phyloP scores from a whole-genome alignment of 305 asterid genomes.

The Euphrasia arctica region DNA sequence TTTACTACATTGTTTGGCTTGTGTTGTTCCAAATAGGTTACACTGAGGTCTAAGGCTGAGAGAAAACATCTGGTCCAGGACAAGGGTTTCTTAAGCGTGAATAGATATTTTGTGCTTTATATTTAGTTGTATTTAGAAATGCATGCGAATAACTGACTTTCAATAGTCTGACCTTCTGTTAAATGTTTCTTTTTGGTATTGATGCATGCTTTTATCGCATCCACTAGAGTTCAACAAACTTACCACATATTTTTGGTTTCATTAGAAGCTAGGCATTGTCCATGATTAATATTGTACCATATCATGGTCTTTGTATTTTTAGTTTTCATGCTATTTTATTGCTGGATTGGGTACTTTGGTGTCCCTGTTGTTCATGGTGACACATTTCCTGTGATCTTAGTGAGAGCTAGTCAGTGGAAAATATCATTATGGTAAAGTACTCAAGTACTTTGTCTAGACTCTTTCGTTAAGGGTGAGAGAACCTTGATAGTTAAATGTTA shows the following conservation, averaged over 20 bases:
- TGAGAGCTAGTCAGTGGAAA: not conserved
- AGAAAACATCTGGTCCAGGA: not conserved
- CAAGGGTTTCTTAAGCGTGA: not conserved
- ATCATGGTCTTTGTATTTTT: no score
- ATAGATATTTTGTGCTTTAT: not conserved
- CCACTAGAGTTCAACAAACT: not conserved
- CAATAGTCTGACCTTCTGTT: not conserved
- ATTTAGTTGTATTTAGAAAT: not conserved
- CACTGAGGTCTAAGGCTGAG: no score
- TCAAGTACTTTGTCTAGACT: not conserved
- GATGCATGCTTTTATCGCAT: not conserved
- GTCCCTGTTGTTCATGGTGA: not conserved
- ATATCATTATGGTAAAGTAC: not conserved
- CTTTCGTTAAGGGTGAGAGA: not conserved
- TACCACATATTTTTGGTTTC: not conserved
- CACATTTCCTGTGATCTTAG: not conserved
- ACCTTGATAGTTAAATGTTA: not conserved
- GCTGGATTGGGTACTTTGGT: not conserved
- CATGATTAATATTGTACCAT: not conserved
- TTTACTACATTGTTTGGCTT: not conserved
- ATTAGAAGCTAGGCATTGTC: not conserved
- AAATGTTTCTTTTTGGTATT: not conserved
- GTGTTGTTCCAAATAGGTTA: no score
- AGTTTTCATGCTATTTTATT: not conserved
- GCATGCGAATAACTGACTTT: not conserved